Percentiles rank a stretch among this genome's conserved stretches.
Evolutionary conservation across 2,329 filamentous ascomycete species (phyloP).

Genomic region (Akanthomyces dipterigenus): DNA sequence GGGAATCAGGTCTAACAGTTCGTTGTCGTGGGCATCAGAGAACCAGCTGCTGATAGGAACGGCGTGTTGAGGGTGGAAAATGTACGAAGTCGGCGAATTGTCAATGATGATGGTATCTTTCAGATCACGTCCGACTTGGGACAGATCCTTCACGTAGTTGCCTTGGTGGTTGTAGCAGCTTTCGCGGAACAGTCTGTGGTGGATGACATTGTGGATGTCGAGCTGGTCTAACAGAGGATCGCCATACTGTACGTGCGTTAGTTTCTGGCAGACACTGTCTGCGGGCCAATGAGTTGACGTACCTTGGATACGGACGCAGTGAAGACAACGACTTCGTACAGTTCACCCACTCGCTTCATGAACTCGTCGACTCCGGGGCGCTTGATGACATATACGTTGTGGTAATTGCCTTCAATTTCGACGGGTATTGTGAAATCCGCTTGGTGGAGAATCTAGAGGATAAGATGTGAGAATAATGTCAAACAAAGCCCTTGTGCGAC

Average conservation of each 20-base stretch:
- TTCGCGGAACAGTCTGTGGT: slow-evolving; percentile 93
- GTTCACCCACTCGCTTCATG: slow-evolving; percentile 95
- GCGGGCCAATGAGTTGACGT: slow-evolving; percentile 16
- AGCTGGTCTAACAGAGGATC: slow-evolving; percentile 93
- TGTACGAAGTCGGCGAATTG: slow-evolving; percentile 98
- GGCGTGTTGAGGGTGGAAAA: slow-evolving; percentile 98
- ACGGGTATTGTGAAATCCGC: slow-evolving; percentile 98
- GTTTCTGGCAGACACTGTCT: neutral
- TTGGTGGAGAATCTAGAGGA: slow-evolving; percentile 81
- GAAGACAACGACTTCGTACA: slow-evolving; percentile 98
- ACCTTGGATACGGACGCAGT: slow-evolving; percentile 98
- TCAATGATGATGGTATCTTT: slow-evolving; percentile 99
- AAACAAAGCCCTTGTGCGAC: neutral
- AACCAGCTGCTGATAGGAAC: slow-evolving; percentile 99
- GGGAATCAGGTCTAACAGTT: slow-evolving; percentile 92
- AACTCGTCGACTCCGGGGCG: slow-evolving; percentile 97
- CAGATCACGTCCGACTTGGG: slow-evolving; percentile 90
- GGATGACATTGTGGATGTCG: slow-evolving; percentile 94
- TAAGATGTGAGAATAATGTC: slow-evolving; percentile 12
- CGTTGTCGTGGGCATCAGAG: slow-evolving; percentile 98
- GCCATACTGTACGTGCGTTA: slow-evolving; percentile 61
- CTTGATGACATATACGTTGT: slow-evolving; percentile 99
- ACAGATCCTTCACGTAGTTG: slow-evolving; percentile 98
- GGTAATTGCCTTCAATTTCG: slow-evolving; percentile 97
- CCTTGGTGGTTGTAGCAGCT: slow-evolving; percentile 99